Evolutionary conservation across 129 eudicot genomes (phyloP).

Genomic region (Oenanthe sinensis): DNA sequence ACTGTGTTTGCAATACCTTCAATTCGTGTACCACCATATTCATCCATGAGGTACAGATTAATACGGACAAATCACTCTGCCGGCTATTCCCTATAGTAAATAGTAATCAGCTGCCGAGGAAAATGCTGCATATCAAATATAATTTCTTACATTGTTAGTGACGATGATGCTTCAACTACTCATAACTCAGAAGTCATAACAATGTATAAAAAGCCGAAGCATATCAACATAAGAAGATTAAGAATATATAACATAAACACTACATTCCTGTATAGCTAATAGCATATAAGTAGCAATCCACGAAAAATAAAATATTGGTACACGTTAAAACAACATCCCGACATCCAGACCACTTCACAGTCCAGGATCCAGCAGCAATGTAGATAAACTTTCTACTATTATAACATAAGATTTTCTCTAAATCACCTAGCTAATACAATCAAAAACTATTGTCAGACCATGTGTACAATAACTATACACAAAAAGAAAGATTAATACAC

Average conservation of each 20-base stretch:
- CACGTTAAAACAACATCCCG: neutral
- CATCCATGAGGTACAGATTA: slow-evolving; percentile 42
- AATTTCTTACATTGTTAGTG: neutral
- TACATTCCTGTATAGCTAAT: neutral
- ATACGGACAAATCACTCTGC: slow-evolving; percentile 1
- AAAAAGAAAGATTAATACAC: neutral
- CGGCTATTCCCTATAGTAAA: neutral
- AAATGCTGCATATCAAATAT: neutral
- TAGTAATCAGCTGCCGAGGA: slow-evolving; percentile 7
- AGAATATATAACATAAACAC: neutral
- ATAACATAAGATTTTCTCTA: neutral
- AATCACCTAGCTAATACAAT: neutral
- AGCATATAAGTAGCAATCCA: neutral
- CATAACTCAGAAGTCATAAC: neutral
- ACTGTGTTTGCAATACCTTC: slow-evolving; percentile 25
- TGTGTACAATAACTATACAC: neutral
- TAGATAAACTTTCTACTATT: neutral
- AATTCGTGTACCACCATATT: slow-evolving; percentile 28
- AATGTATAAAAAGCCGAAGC: neutral
- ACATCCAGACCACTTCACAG: neutral
- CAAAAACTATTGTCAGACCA: neutral
- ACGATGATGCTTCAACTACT: neutral
- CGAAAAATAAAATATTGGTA: neutral
- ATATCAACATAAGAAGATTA: neutral
- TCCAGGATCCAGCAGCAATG: neutral